Conservation (phyloP, 2,329 filamentous ascomycete species). For the Monosporascus sp. region DNA sequence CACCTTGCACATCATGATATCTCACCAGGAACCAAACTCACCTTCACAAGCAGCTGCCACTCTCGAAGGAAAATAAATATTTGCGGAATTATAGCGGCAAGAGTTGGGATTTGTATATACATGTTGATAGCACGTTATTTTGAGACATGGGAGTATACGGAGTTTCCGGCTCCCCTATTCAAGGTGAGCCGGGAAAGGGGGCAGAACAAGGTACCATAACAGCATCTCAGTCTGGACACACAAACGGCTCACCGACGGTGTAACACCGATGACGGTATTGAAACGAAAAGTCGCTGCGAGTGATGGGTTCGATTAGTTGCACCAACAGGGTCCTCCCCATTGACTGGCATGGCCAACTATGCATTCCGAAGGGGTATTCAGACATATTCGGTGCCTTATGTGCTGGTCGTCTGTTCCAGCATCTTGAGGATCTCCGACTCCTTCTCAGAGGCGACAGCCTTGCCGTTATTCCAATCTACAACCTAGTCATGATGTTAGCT, state of each 20-base stretch:
- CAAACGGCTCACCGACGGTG: too few relatives aligned
- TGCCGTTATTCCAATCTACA: conserved; percentile 93
- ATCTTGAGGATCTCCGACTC: conserved; percentile 88
- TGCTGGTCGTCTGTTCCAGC: conserved; percentile 51
- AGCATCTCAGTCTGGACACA: too few relatives aligned
- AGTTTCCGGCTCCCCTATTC: background rate
- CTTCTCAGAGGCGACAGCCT: conserved; percentile 69
- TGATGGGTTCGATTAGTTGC: background rate
- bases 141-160: background rate
- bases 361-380: background rate
- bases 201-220: too few relatives aligned
- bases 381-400: conserved; percentile 5
- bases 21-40: too few relatives aligned
- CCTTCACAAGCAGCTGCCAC: background rate
- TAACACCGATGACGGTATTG: too few relatives aligned
- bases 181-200: too few relatives aligned
- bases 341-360: background rate
- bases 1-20: too few relatives aligned
- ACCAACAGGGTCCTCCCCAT: background rate
- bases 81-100: background rate
- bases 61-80: background rate
- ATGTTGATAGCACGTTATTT: background rate
- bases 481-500: conserved; percentile 36
- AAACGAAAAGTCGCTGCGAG: background rate
- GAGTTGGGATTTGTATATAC: background rate